Base-by-base conservation (phyloP, 306 rosid genomes). In the Cucumis melo region DNA sequence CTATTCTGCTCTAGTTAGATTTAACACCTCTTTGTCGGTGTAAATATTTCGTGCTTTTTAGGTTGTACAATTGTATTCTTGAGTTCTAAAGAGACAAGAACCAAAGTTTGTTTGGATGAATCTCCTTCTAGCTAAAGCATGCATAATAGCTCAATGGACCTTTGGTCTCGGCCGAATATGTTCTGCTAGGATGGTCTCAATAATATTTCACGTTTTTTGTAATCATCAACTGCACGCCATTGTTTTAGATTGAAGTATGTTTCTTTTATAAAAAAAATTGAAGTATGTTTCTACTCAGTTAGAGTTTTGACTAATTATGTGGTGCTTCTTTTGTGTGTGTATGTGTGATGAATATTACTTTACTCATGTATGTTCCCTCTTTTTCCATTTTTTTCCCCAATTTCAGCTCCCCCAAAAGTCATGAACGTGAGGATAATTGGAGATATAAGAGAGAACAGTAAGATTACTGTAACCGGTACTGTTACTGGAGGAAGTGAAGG, bases 401-500 rank as follows among this genome's bases (percentile, higher is more conserved):
- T 85, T 89, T 76, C 92, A 94, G 99, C 97, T 34, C 99, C 98
- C 38, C 99, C 99, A 41, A 92, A 92, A 85, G 98, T 89, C 59
- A 81, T 82, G 20, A 74, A 89, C 78, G 75, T 89, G 56, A 90
- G 86, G 86, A 89, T 94, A 82, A 76, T 89, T 79, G 99, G 98
- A 73, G 98, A 94, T 68, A 63, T 90, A 66, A 87, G 83, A 77
- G 99, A 94, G 88, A 94, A 92, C 81, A 85, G 86, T 84, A 94
- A 92, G 88, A 85, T 94, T 77, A 90, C 89, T 74, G 96, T 83
- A 39, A 84, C 93, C 53, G 93, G 98, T 72, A 75, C 64, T 88
- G 96, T 94, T 77, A 90, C 92, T 1, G 99, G 99, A 83, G 99
- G 99, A 82, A 86, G 89, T 77, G 99, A 94, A 85, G 99, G 87